Evolutionary conservation across 2,329 filamentous ascomycete species (phyloP).

Genomic region (Aspergillus uvarum): DNA sequence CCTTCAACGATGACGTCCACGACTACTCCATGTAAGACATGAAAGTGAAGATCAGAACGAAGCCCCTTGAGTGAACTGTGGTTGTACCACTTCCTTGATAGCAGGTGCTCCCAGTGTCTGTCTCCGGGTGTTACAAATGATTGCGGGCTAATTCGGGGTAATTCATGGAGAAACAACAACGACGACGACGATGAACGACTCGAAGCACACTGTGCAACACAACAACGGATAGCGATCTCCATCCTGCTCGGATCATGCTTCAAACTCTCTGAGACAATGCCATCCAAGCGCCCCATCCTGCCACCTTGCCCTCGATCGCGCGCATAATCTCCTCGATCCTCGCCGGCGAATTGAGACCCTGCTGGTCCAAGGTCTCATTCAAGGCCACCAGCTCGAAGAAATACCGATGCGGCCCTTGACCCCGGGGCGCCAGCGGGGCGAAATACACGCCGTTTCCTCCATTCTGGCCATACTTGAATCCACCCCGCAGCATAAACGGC

Average conservation of each 20-base stretch:
- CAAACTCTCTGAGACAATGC: slow-evolving; percentile 45
- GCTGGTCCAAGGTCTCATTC: slow-evolving; percentile 43
- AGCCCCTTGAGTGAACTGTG: background rate
- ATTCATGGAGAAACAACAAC: background rate
- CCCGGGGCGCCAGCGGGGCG: slow-evolving; percentile 49
- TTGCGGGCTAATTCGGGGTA: too few species aligned
- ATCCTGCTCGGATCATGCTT: background rate
- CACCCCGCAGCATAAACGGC: slow-evolving; percentile 33
- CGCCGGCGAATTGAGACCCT: slow-evolving; percentile 38
- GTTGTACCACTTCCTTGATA: background rate
- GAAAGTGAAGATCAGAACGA: background rate
- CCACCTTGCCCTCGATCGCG: slow-evolving; percentile 49
- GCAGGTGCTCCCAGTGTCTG: background rate
- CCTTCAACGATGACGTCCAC: background rate
- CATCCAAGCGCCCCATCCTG: slow-evolving; percentile 53
- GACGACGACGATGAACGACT: background rate
- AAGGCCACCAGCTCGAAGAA: slow-evolving; percentile 54
- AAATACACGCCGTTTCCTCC: slow-evolving; percentile 45
- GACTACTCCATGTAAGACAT: background rate
- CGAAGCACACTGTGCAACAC: background rate
- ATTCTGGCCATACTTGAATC: slow-evolving; percentile 51
- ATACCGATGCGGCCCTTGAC: slow-evolving; percentile 55
- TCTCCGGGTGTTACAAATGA: background rate
- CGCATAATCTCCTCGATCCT: slow-evolving; percentile 46
- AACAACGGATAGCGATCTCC: background rate